Evolutionary conservation across 148 eudicot genomes (phyloP), one percentile per base, ranked within the genome.

Genomic region (Camellia granthamiana): DNA sequence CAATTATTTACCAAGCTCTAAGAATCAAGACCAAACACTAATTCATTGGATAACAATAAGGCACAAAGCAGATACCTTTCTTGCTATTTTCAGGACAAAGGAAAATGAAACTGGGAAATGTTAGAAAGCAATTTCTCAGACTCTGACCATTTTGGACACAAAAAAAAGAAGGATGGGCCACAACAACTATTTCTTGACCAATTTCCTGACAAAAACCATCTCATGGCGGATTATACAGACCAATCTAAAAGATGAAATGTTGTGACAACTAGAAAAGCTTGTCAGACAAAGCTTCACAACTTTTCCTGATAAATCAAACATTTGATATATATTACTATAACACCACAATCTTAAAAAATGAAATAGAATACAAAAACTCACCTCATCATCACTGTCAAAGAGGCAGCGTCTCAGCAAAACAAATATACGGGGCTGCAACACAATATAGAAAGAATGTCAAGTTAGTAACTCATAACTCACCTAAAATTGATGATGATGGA

Each of bases 381-480:
- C 99, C 99, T 96, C 99, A 82, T 96, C 99, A 89, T 96, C 99
- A 87, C 91, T 91, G 87, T 96, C 99, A 85, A 88, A 96, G 70
- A 96, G 89, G 85, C 99, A 96, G 67, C 99, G 97, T 79, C 93
- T 92, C 84, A 96, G 83, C 79, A 96, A 78, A 82, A 92, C 81
- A 81, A 93, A 93, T 70, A 96, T 85, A 67, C 98, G 98, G 42
- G 98, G 98, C 99, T 96, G 99, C 89, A 87, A 72, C 77, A 81
- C 56, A 79, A 80, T 67, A 41, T 12, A 72, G 30, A 81, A 70
- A n/a, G 64, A 72, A 74, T 16, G 21, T 60, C 61, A 43, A 11
- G 73, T 77, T 74, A 70, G 78, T 55, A 47, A 70, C 74, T 12
- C 30, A 61, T n/a, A 65, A 73, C 55, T 58, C 42, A 47, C 74